These are phyloP conservation scores for Alternaria conjuncta DNA, from an alignment of 2,329 filamentous ascomycete species.

Conservation along the genomic window DNA sequence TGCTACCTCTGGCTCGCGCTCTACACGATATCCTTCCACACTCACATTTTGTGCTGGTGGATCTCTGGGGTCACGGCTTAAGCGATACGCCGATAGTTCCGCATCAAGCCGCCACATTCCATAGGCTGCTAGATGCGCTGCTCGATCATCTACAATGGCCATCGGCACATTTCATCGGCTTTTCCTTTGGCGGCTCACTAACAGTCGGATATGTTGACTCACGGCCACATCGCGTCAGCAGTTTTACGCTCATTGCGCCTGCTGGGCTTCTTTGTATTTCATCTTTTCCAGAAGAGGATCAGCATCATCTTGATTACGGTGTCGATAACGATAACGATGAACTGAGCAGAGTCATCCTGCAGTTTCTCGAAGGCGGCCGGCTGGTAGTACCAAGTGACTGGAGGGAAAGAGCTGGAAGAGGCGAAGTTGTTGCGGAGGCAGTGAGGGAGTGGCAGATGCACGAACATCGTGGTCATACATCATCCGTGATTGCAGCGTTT, in stretches of 20 bases:
- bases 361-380: conserved; percentile 54
- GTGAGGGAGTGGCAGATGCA: conserved; percentile 57
- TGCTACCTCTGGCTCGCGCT: conserved; percentile 51
- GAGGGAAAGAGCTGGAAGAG: conserved; percentile 50
- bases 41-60: conserved; percentile 54
- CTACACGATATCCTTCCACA: conserved; percentile 47
- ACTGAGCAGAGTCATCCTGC: conserved; percentile 47
- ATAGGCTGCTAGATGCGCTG: conserved; percentile 49
- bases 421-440: conserved; percentile 57
- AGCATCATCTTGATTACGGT: conserved; percentile 24
- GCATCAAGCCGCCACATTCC: conserved; percentile 54
- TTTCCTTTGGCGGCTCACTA: conserved; percentile 57
- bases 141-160: conserved; percentile 53
- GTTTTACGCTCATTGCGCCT: conserved; percentile 55
- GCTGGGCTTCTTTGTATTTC: conserved; percentile 51
- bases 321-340: conserved; percentile 43
- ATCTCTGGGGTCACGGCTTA: conserved; percentile 63
- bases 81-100: conserved; percentile 55
- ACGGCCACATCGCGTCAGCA: conserved; percentile 38
- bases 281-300: conserved; percentile 36
- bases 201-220: conserved; percentile 49
- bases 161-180: conserved; percentile 56
- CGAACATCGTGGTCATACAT: conserved; percentile 55
- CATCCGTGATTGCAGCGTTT: conserved; percentile 56
- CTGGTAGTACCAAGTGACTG: conserved; percentile 54